Evolutionary conservation across 2,329 filamentous ascomycete species (phyloP).

Genomic region (Alternaria ventricosa): DNA sequence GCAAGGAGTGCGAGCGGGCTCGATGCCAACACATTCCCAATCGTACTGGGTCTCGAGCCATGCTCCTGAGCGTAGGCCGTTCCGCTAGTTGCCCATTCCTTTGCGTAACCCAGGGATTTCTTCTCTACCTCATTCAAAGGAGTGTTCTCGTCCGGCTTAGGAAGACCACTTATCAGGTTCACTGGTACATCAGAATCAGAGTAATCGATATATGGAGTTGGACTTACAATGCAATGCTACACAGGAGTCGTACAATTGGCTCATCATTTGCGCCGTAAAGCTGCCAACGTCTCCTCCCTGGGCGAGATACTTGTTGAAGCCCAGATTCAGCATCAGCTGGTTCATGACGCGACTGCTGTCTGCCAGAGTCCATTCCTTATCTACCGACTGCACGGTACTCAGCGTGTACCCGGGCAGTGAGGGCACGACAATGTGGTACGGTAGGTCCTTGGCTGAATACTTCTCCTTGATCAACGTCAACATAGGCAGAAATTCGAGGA

Average conservation of each 20-base stretch:
- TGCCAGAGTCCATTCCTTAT: slow-evolving; percentile 52
- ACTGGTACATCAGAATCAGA: slow-evolving; percentile 21
- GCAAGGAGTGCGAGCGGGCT: slow-evolving; percentile 64
- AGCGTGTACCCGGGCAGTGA: slow-evolving; percentile 64
- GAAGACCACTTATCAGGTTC: slow-evolving; percentile 27
- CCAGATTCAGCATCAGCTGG: slow-evolving; percentile 61
- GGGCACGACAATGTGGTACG: slow-evolving; percentile 65
- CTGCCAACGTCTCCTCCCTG: slow-evolving; percentile 67
- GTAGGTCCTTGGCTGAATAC: slow-evolving; percentile 58
- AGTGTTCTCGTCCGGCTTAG: slow-evolving; percentile 21
- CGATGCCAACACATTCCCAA: slow-evolving; percentile 61
- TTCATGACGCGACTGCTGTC: slow-evolving; percentile 57
- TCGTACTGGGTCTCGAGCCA: slow-evolving; percentile 62
- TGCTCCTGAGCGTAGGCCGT: slow-evolving; percentile 62
- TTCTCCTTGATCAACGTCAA: slow-evolving; percentile 55
- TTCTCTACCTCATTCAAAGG: slow-evolving; percentile 27
- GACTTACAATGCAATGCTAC: slow-evolving; percentile 50
- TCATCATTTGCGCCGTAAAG: slow-evolving; percentile 52
- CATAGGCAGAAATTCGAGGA: slow-evolving; percentile 65
- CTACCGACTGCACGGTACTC: slow-evolving; percentile 55
- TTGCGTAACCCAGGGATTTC: slow-evolving; percentile 13
- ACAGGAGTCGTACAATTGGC: slow-evolving; percentile 54
- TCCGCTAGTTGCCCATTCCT: slow-evolving; percentile 51
- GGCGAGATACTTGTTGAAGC: slow-evolving; percentile 62
- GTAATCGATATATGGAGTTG: background rate